These are phyloP conservation scores for Marasmius fiardii DNA, from an alignment of 1,284 basidiomycete genomes.

Conservation along the genomic window DNA sequence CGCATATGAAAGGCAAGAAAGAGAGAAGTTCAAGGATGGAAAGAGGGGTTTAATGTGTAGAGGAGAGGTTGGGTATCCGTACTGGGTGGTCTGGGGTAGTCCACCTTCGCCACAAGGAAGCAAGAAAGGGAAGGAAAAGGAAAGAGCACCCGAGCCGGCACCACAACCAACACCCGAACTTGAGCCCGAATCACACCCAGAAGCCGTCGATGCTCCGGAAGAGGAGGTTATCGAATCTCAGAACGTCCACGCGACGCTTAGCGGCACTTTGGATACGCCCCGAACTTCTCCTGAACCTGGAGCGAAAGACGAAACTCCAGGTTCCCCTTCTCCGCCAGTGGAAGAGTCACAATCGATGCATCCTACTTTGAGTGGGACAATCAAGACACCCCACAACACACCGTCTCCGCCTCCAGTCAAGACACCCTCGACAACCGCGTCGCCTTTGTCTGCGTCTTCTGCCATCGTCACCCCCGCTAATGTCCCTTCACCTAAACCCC, in stretches of 20 bases:
- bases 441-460: neutral
- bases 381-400: neutral
- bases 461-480: neutral
- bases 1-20: neutral
- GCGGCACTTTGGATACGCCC: neutral
- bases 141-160: neutral
- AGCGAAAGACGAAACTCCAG: neutral
- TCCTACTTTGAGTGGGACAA: neutral
- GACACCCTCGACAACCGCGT: neutral
- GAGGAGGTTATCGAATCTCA: neutral
- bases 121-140: neutral
- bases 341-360: neutral
- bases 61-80: neutral
- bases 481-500: neutral
- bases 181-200: neutral
- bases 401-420: neutral
- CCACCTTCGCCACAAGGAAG: neutral
- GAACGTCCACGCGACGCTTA: slow-evolving; percentile 1
- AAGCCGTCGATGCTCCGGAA: neutral
- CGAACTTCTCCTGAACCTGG: neutral
- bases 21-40: neutral
- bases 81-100: slow-evolving; percentile 1
- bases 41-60: neutral
- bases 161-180: neutral
- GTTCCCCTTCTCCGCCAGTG: no score